phyloP scores from a whole-genome alignment of 495 filamentous ascomycete species.

The Clavariopsis aquatica region DNA sequence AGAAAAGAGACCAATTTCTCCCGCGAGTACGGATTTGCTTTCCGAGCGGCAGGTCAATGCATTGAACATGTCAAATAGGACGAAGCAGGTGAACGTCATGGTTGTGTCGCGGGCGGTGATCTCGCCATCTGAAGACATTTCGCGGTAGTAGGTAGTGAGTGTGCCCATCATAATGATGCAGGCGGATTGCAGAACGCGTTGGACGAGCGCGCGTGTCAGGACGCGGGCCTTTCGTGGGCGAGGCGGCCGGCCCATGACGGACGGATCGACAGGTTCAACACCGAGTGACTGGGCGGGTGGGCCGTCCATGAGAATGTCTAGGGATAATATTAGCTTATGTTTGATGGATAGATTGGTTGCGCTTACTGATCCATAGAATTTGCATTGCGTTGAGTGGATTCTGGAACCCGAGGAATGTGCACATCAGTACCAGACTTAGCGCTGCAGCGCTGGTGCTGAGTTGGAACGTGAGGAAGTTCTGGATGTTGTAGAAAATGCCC shows the following conservation, averaged over 20 bases:
- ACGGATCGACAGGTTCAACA: slow-evolving; percentile 91
- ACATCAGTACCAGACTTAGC: slow-evolving; percentile 84
- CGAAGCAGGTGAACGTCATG: slow-evolving; percentile 99
- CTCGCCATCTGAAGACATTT: slow-evolving; percentile 78
- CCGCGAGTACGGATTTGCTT: slow-evolving; percentile 79
- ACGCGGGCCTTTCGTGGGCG: slow-evolving; percentile 82
- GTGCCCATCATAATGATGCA: slow-evolving; percentile 88
- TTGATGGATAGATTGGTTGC: not conserved
- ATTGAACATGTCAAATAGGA: slow-evolving; percentile 99
- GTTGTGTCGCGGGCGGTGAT: slow-evolving; percentile 94
- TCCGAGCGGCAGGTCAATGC: slow-evolving; percentile 91
- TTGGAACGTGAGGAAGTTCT: slow-evolving; percentile 99
- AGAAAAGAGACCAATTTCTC: slow-evolving; percentile 76
- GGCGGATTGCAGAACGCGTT: slow-evolving; percentile 84
- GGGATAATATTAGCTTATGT: slow-evolving; percentile 18
- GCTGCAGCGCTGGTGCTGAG: slow-evolving; percentile 96
- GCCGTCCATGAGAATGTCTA: slow-evolving; percentile 99
- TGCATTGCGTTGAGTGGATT: slow-evolving; percentile 98
- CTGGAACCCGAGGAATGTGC: slow-evolving; percentile 86
- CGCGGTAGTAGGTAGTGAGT: slow-evolving; percentile 82
- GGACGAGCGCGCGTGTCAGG: slow-evolving; percentile 76
- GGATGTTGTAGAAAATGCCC: slow-evolving; percentile 98
- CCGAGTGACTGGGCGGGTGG: slow-evolving; percentile 96
- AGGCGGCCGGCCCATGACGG: slow-evolving; percentile 89
- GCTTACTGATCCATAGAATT: slow-evolving; percentile 98